Evolutionary conservation across 768 basidiomycete genomes (phyloP), one percentile per base, ranked within the genome.

Genomic region (Boletus pseudopeckii): DNA sequence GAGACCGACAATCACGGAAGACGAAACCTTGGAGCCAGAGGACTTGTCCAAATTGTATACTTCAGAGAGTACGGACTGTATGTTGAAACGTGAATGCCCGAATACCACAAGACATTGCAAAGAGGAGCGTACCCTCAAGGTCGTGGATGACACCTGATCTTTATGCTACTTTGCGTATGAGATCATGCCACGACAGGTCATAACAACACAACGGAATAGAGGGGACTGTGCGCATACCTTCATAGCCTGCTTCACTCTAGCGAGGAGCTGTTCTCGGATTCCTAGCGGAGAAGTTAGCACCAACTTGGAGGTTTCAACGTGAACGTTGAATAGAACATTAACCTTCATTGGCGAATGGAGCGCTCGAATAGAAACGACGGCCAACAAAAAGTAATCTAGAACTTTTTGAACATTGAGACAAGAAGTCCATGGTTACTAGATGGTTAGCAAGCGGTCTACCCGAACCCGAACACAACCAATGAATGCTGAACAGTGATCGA

Each of bases 41-140:
- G 67, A 64, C 68, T 90, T 90, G 70, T 88, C 87, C 34, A 81
- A 77, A 9, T 80, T 76, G 58, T 88, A 82, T 3, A 90, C 76
- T 53, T 90, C 88, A 10, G 88, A 76, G 17, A 90, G 74, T 32
- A 87, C 77, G 24, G 85, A 83, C 87, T 89, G 56, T 37, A 44
- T 40, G 32, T 41, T 22, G 28, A 14, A 26, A 17, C 15, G 33
- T 55, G 28, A 52, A 46, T 38, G 41, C 22, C 13, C 24, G 36
- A 48, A 52, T 18, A 28, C n/a, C 34, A 39, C 20, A 17, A 30
- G 45, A 30, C 22, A 32, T 26, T 1, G 57, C 48, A 36, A 2
- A 17, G 13, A 14, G 24, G 7, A 33, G 54, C 83, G 61, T 56
- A 88, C 84, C 41, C 82, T 78, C 58, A 83, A 68, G 24, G 80